These are phyloP conservation scores for Cyclotella baltica DNA, from an alignment of 108 stramenopile genomes.

Conservation along the genomic window DNA sequence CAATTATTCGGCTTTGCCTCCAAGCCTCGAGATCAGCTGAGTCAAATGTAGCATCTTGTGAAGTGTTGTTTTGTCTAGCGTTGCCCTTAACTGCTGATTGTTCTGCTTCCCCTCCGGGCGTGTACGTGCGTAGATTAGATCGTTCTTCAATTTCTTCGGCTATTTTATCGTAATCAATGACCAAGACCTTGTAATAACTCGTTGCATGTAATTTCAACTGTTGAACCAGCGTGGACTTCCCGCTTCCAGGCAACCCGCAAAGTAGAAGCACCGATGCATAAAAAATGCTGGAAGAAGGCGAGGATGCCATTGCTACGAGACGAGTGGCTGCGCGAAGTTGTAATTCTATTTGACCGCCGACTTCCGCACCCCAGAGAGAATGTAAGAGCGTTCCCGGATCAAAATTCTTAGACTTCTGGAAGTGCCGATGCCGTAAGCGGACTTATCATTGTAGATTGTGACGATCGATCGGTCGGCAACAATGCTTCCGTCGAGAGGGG, in stretches of 20 bases:
- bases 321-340: too few relatives aligned
- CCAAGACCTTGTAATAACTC: not conserved
- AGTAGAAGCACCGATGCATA: slow-evolving; percentile 56
- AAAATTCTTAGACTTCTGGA: too few relatives aligned
- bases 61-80: not conserved
- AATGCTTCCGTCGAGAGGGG: too few relatives aligned
- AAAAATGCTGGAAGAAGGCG: too few relatives aligned
- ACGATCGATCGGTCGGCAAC: too few relatives aligned
- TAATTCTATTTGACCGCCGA: too few relatives aligned
- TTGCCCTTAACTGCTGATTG: not conserved
- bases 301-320: too few relatives aligned
- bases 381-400: too few relatives aligned
- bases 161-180: slow-evolving; percentile 18
- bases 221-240: slow-evolving; percentile 68
- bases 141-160: slow-evolving; percentile 4
- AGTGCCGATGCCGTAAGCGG: too few relatives aligned
- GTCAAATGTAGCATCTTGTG: slow-evolving; percentile 9
- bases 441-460: too few relatives aligned
- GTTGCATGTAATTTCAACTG: not conserved
- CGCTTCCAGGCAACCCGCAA: slow-evolving; percentile 68
- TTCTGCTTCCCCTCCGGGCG: not conserved
- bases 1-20: slow-evolving; percentile 62
- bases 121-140: not conserved
- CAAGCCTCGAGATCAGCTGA: slow-evolving; percentile 63
- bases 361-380: too few relatives aligned